phyloP scores from a whole-genome alignment of 2,329 filamentous ascomycete species.

The Thielaviopsis euricoi region DNA sequence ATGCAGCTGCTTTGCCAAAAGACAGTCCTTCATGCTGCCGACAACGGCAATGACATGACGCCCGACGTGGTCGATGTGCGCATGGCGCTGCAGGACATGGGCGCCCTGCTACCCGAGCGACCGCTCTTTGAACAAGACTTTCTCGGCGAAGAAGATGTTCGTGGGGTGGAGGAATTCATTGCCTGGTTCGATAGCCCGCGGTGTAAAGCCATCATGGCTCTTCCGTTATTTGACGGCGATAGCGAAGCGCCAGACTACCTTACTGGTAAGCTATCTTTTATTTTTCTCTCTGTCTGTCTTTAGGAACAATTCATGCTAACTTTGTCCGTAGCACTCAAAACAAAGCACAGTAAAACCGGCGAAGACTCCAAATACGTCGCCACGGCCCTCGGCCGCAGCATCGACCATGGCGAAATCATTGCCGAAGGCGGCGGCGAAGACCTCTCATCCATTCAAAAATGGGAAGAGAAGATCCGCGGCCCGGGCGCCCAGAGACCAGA shows the following conservation, averaged over 20 bases:
- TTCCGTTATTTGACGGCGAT: constrained; percentile 56
- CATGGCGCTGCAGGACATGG: constrained; percentile 69
- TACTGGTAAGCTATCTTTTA: constrained; percentile 29
- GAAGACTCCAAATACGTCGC: constrained; percentile 76
- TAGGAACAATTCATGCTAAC: constrained; percentile 11
- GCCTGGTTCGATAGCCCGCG: constrained; percentile 59
- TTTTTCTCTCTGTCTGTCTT: neutral
- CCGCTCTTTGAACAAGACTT: constrained; percentile 53
- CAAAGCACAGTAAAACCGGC: constrained; percentile 78
- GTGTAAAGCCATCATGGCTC: constrained; percentile 65
- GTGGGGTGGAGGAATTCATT: constrained; percentile 63
- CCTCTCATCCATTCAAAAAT: constrained; percentile 48
- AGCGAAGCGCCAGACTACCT: constrained; percentile 53
- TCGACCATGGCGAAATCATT: constrained; percentile 53
- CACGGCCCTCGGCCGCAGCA: constrained; percentile 61
- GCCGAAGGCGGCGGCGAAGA: constrained; percentile 55
- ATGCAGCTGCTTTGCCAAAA: constrained; percentile 56
- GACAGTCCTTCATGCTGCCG: constrained; percentile 53
- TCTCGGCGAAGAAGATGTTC: constrained; percentile 55
- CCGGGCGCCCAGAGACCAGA: constrained; percentile 12
- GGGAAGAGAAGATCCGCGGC: constrained; percentile 31
- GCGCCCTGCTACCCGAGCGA: constrained; percentile 54
- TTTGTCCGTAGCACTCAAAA: constrained; percentile 50
- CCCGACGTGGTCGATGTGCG: constrained; percentile 55
- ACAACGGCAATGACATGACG: constrained; percentile 43